These are phyloP conservation scores for Cavenderia fasciculata DNA, from an alignment of 78 protist species.

Conservation along the genomic window DNA sequence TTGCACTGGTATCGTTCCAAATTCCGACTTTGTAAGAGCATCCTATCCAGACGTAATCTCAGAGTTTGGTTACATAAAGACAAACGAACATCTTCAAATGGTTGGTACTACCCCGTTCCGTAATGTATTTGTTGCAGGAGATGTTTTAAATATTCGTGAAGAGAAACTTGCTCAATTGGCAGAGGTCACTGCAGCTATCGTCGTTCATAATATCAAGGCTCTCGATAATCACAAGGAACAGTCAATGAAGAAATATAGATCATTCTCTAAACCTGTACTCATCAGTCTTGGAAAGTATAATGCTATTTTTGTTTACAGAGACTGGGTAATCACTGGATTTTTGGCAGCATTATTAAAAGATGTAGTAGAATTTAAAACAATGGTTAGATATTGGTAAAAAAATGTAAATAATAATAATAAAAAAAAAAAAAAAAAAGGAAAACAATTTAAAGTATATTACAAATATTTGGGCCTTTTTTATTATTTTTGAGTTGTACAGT, in stretches of 20 bases:
- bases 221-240: slow-evolving; percentile 17
- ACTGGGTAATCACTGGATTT: slow-evolving; percentile 62
- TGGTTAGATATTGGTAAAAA: slow-evolving; percentile 64
- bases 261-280: slow-evolving; percentile 43
- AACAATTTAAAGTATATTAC: too few relatives aligned
- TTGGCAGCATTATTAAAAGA: slow-evolving; percentile 46
- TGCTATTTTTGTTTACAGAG: slow-evolving; percentile 64
- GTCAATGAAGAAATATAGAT: slow-evolving; percentile 11
- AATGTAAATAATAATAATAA: too few relatives aligned
- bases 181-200: slow-evolving; percentile 50
- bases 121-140: slow-evolving; percentile 78
- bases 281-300: slow-evolving; percentile 66
- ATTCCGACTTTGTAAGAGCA: slow-evolving; percentile 25
- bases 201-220: slow-evolving; percentile 62
- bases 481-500: too few relatives aligned
- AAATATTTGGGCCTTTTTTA: too few relatives aligned
- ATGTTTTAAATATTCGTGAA: slow-evolving; percentile 57
- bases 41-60: slow-evolving; percentile 57
- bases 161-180: slow-evolving; percentile 72
- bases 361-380: slow-evolving; percentile 65
- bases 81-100: slow-evolving; percentile 70
- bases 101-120: slow-evolving; percentile 29
- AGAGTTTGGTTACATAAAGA: slow-evolving; percentile 54
- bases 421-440: too few relatives aligned
- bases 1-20: slow-evolving; percentile 77